Evolutionary conservation across 2,329 filamentous ascomycete genomes (phyloP).

Genomic region (Penicillium sp.): DNA sequence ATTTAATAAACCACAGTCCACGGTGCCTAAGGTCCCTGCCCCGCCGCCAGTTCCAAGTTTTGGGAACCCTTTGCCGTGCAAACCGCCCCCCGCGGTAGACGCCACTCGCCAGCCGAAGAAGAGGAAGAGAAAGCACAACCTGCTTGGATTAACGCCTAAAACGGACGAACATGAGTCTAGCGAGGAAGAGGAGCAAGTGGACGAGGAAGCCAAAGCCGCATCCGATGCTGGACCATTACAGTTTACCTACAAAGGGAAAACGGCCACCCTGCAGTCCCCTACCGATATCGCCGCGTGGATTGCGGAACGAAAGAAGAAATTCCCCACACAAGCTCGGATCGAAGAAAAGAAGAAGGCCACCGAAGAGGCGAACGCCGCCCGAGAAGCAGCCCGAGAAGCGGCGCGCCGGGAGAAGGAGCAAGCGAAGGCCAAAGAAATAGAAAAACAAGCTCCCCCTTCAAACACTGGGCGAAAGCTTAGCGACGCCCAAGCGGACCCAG

Average conservation of each 20-base stretch:
- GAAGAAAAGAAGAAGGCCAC: slow-evolving; percentile 63
- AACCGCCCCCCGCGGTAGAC: slow-evolving; percentile 41
- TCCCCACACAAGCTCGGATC: slow-evolving; percentile 71
- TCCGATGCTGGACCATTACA: slow-evolving; percentile 35
- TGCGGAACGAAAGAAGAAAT: slow-evolving; percentile 75
- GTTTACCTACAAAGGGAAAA: slow-evolving; percentile 59
- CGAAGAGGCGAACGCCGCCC: slow-evolving; percentile 61
- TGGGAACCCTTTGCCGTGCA: slow-evolving; percentile 44
- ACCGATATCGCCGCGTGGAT: slow-evolving; percentile 79
- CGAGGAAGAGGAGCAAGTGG: slow-evolving; percentile 47
- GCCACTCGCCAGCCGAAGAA: slow-evolving; percentile 39
- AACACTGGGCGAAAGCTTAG: slow-evolving; percentile 26
- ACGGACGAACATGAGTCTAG: slow-evolving; percentile 48
- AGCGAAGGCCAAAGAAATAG: slow-evolving; percentile 30
- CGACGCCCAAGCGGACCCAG: slow-evolving; percentile 23
- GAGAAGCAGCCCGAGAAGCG: slow-evolving; percentile 37
- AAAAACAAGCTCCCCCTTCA: slow-evolving; percentile 27
- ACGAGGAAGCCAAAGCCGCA: slow-evolving; percentile 47
- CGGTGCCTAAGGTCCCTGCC: slow-evolving; percentile 34
- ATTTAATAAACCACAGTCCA: slow-evolving; percentile 35
- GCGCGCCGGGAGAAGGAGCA: slow-evolving; percentile 37
- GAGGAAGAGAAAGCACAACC: slow-evolving; percentile 47
- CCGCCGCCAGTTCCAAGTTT: slow-evolving; percentile 49
- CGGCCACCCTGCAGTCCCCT: slow-evolving; percentile 53
- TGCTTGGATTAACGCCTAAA: slow-evolving; percentile 50